phyloP scores from a whole-genome alignment of 345 rosid genomes.

The Passiflora organensis region DNA sequence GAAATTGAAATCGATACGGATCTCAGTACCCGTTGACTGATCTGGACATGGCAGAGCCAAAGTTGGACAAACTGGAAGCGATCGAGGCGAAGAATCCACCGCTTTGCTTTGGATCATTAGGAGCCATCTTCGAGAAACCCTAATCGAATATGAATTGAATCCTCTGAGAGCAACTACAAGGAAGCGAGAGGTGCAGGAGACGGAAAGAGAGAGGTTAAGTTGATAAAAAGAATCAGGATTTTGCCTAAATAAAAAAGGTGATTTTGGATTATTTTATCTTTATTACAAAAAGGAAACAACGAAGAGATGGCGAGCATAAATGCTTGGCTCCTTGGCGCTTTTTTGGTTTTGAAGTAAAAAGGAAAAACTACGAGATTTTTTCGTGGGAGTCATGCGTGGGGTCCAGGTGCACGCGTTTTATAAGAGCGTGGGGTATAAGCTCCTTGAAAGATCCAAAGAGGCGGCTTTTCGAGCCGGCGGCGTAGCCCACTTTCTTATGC shows the following conservation, averaged over 20 bases:
- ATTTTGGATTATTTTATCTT: too few species aligned
- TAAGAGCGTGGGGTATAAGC: too few species aligned
- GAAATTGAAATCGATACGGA: slow-evolving; percentile 9
- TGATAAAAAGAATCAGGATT: not conserved
- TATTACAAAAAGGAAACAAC: not conserved
- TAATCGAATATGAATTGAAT: not conserved
- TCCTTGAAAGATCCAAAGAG: too few species aligned
- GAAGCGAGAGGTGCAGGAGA: not conserved
- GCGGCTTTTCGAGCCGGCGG: too few species aligned
- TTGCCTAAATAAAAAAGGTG: too few species aligned
- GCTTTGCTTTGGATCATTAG: slow-evolving; percentile 62
- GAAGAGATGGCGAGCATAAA: too few species aligned
- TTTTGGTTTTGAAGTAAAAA: not conserved
- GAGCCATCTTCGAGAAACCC: slow-evolving; percentile 20
- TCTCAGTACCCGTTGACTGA: slow-evolving; percentile 82
- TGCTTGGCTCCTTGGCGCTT: not conserved
- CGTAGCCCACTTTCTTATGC: too few species aligned
- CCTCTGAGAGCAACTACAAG: not conserved
- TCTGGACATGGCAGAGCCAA: slow-evolving; percentile 75
- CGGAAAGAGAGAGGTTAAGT: not conserved
- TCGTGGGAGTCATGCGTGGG: too few species aligned
- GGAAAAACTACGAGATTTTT: too few species aligned
- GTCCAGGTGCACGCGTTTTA: too few species aligned
- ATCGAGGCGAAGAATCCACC: slow-evolving; percentile 85
- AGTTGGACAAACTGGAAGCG: slow-evolving; percentile 63